Evolutionary conservation across 2,329 filamentous ascomycete species (phyloP).

Genomic region (Epichloe glyceriae): DNA sequence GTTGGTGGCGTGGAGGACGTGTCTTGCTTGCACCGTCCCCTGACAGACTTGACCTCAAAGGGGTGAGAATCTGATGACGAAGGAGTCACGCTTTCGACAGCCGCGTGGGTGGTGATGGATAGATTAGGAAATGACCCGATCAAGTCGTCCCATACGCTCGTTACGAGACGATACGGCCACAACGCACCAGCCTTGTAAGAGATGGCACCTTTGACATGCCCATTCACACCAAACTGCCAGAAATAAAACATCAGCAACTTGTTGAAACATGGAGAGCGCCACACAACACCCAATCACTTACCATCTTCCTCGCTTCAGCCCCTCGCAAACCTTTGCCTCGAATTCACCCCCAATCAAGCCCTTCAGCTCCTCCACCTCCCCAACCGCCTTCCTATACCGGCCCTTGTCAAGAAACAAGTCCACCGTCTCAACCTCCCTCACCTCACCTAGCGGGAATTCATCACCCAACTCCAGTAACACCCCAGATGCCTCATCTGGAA

Average conservation of each 20-base stretch:
- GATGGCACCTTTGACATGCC: slow-evolving; percentile 26
- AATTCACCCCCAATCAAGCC: slow-evolving; percentile 26
- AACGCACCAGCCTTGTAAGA: slow-evolving; percentile 34
- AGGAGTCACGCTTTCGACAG: slow-evolving; percentile 17
- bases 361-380: slow-evolving; percentile 20
- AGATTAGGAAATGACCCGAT: slow-evolving; percentile 21
- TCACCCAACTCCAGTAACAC: slow-evolving; percentile 25
- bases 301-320: slow-evolving; percentile 19
- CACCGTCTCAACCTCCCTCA: slow-evolving; percentile 31
- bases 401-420: slow-evolving; percentile 30
- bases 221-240: slow-evolving; percentile 22
- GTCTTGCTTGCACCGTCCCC: slow-evolving; percentile 30
- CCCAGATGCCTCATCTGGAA: slow-evolving; percentile 32
- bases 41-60: slow-evolving; percentile 29
- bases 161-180: slow-evolving; percentile 38
- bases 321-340: slow-evolving; percentile 21
- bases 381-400: slow-evolving; percentile 20
- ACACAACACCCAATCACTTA: slow-evolving; percentile 5
- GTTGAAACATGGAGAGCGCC: too few species aligned
- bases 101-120: slow-evolving; percentile 26
- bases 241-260: neutral
- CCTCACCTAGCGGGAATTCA: slow-evolving; percentile 24
- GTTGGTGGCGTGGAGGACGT: slow-evolving; percentile 48
- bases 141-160: slow-evolving; percentile 30
- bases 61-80: slow-evolving; percentile 11